phyloP scores from a whole-genome alignment of 306 rosid species.

The Vigna hirtella region DNA sequence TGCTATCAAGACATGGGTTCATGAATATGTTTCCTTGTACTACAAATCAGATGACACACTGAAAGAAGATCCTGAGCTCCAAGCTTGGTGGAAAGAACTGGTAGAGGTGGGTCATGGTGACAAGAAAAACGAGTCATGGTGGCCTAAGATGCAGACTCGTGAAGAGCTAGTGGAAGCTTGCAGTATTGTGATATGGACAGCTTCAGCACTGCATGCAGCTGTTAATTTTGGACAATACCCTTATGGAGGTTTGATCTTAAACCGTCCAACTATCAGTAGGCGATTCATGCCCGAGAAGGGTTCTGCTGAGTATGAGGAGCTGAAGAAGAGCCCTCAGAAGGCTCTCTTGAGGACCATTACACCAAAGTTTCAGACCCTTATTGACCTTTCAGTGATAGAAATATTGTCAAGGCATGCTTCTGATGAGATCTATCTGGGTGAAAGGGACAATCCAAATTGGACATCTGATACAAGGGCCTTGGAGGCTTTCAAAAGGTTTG shows the following conservation, averaged over 20 bases:
- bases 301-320: slow-evolving; percentile 44
- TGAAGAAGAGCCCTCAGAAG: slow-evolving; percentile 39
- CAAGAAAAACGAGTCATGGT: slow-evolving; percentile 58
- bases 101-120: slow-evolving; percentile 67
- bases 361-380: slow-evolving; percentile 40
- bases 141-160: slow-evolving; percentile 60
- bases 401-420: slow-evolving; percentile 51
- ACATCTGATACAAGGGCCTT: slow-evolving; percentile 45
- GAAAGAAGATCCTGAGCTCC: slow-evolving; percentile 62
- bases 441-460: slow-evolving; percentile 51
- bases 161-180: slow-evolving; percentile 52
- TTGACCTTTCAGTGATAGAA: slow-evolving; percentile 48
- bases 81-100: slow-evolving; percentile 74
- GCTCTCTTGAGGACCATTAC: slow-evolving; percentile 47
- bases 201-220: slow-evolving; percentile 60
- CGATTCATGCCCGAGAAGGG: slow-evolving; percentile 49
- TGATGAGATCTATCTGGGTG: slow-evolving; percentile 49
- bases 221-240: slow-evolving; percentile 54
- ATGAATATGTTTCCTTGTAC: slow-evolving; percentile 61
- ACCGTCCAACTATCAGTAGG: slow-evolving; percentile 47
- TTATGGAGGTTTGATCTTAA: slow-evolving; percentile 45
- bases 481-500: slow-evolving; percentile 45
- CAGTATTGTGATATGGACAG: slow-evolving; percentile 50
- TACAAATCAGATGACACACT: slow-evolving; percentile 54
- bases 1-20: slow-evolving; percentile 65